Base-by-base conservation (phyloP, 1,284 basidiomycete species). In the Microbotryomycetes sp. region DNA sequence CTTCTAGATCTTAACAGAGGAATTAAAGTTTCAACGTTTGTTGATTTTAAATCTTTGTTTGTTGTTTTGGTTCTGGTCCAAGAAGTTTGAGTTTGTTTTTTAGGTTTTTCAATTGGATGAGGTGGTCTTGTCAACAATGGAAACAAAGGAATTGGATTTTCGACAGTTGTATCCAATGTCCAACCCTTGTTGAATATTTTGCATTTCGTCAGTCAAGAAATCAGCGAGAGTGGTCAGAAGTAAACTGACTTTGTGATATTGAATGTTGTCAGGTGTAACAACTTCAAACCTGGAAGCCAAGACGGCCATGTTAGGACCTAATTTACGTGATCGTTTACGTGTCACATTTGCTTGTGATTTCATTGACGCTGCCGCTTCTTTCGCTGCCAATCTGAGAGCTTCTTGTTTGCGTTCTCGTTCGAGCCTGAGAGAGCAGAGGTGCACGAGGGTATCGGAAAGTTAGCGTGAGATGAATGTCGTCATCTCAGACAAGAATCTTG, bases 111-210 rank as follows among this genome's bases (percentile, higher is more conserved):
- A 30, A 57, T 54, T 4, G 62, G 62, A 54, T 69, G 67, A 1
- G 65, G 53, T 16, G 67, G 67, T 12, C 67, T 60, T n/a, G 55
- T 28, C 45, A 69, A 42, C 30, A 69, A 45, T 0, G 67, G 67
- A 56, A 69, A 69, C n/a, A 69, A 32, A 1, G 67, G 60, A 1
- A 49, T 14, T 1, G 62, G 58, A 1, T 49, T 26, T 1, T 64
- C 25, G 7, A 29, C 55, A 26, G 58, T 64, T 16, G 62, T 19
- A 49, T 69, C 67, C 29, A 69, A 54, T 19, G 64, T 54, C 67
- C 67, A 69, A 28, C 67, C 67, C 65, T 67, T 58, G 26, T 14
- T 1, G 6, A 31, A 36, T 16, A 29, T n/a, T n/a, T n/a, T n/a
- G n/a, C n/a, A n/a, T n/a, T n/a, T n/a, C n/a, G n/a, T n/a, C n/a